A percentile compares a stretch with the other conserved stretches of the same genome.
These are phyloP conservation scores for Auriscalpium orientale DNA, from an alignment of 768 basidiomycete genomes.

Conservation along the genomic window DNA sequence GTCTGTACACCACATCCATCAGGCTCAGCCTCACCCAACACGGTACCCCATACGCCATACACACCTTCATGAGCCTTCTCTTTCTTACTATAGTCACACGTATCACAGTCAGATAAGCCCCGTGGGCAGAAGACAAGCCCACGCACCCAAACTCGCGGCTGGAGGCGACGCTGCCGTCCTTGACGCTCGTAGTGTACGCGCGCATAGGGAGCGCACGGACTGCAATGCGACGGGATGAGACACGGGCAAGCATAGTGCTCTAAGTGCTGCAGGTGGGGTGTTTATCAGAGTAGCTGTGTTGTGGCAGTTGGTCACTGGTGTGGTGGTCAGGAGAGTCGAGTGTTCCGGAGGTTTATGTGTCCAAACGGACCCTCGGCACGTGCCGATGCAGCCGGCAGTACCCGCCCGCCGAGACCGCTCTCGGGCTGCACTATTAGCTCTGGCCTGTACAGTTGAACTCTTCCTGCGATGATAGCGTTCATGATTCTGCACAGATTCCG, in stretches of 20 bases:
- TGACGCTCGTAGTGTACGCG: constrained; percentile 29
- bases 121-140: constrained; percentile 7
- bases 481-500: too few relatives aligned
- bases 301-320: too few relatives aligned
- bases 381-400: too few relatives aligned
- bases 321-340: too few relatives aligned
- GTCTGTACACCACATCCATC: constrained; percentile 32
- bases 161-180: constrained; percentile 53
- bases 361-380: too few relatives aligned
- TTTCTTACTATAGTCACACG: constrained; percentile 42
- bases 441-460: too few relatives aligned
- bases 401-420: too few relatives aligned
- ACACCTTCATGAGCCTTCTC: constrained; percentile 65
- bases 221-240: constrained; percentile 36
- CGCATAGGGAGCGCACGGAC: constrained; percentile 26
- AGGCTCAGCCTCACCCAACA: background rate
- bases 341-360: too few relatives aligned
- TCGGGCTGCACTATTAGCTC: too few relatives aligned
- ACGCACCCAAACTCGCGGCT: constrained; percentile 56
- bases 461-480: too few relatives aligned
- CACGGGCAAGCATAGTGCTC: constrained; percentile 23
- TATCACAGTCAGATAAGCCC: constrained; percentile 3
- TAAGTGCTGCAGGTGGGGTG: too few relatives aligned
- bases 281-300: too few relatives aligned
- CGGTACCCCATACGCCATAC: constrained; percentile 8